Evolutionary conservation across 306 rosid genomes (phyloP).

Genomic region (Cucurbita ficifolia): DNA sequence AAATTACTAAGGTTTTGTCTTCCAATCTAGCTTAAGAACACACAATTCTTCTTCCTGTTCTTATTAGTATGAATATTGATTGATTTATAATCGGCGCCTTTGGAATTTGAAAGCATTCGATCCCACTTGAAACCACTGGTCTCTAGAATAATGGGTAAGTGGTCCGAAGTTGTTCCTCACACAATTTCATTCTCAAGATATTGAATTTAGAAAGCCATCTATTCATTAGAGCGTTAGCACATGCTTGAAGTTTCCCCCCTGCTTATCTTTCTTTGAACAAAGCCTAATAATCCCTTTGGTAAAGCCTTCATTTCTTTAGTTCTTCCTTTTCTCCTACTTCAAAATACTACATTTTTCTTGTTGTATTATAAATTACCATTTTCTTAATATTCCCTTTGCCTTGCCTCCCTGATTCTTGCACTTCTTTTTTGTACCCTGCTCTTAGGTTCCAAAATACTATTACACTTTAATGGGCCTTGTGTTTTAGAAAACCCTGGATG

Average conservation of each 20-base stretch:
- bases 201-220: not conserved
- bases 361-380: not conserved
- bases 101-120: not conserved
- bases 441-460: not conserved
- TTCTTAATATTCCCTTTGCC: not conserved
- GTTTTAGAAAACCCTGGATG: not conserved
- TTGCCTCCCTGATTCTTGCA: not conserved
- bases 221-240: not conserved
- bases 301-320: not conserved
- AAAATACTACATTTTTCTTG: not conserved
- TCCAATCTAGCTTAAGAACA: not conserved
- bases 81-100: not conserved
- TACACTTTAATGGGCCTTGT: not conserved
- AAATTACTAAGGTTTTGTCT: not conserved
- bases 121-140: not conserved
- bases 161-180: not conserved
- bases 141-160: not conserved
- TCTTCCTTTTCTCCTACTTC: not conserved
- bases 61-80: not conserved
- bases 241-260: not conserved
- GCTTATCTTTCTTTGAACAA: not conserved
- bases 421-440: not conserved
- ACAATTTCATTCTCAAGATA: not conserved
- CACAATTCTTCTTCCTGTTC: not conserved
- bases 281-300: not conserved